These are phyloP conservation scores for Pleurotus ostreatus DNA, from an alignment of 768 basidiomycete species.

Conservation along the genomic window DNA sequence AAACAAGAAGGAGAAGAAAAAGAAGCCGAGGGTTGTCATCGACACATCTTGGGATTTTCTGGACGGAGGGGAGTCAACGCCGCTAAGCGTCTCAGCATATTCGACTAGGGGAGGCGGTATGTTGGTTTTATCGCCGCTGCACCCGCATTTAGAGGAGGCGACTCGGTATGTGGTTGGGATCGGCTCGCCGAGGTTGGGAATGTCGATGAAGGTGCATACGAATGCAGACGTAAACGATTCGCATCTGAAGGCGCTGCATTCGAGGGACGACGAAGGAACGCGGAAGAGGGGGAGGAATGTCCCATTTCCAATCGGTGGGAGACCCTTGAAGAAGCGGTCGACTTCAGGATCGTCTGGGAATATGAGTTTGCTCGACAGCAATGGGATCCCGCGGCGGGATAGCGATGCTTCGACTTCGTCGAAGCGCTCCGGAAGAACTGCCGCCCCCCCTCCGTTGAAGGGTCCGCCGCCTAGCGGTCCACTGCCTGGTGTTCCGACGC, in stretches of 20 bases:
- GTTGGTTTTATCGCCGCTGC: background rate
- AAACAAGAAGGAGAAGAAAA: constrained; percentile 7
- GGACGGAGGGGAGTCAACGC: constrained; percentile 1
- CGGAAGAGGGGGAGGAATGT: background rate
- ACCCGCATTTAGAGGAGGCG: too few relatives aligned
- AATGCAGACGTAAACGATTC: background rate
- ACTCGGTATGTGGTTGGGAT: background rate
- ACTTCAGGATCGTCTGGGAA: too few relatives aligned
- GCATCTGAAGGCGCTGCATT: background rate
- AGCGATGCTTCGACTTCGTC: background rate
- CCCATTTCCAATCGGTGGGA: background rate
- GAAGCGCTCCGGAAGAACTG: background rate
- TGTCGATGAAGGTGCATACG: background rate
- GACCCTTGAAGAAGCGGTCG: background rate
- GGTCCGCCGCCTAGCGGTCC: constrained; percentile 3
- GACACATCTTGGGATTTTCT: constrained; percentile 6
- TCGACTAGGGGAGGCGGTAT: background rate
- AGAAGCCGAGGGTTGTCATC: background rate
- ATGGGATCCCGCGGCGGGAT: background rate
- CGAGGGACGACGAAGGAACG: background rate
- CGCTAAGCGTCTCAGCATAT: background rate
- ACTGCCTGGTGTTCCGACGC: background rate
- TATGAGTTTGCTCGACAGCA: too few relatives aligned
- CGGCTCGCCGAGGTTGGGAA: background rate
- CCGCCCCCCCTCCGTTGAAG: background rate